Evolutionary conservation across 2,329 filamentous ascomycete species (phyloP).

Genomic region (Fusarium stilboides): DNA sequence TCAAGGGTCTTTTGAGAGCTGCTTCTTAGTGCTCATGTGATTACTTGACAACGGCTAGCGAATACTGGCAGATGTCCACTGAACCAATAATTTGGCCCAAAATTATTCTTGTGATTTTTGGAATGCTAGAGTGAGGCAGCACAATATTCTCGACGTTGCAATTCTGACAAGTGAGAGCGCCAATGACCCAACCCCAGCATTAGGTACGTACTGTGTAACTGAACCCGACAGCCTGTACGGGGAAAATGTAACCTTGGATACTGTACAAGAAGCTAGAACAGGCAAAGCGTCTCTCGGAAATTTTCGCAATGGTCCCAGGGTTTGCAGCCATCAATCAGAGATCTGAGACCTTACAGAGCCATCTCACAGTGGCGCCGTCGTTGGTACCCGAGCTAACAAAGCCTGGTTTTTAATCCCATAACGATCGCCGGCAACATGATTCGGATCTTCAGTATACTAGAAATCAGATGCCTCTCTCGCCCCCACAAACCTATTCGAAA

Average conservation of each 20-base stretch:
- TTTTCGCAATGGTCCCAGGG: slow-evolving; percentile 38
- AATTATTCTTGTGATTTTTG: too few relatives aligned
- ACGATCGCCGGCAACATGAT: neutral
- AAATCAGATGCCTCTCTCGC: neutral
- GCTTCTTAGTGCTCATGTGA: neutral
- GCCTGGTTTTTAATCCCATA: neutral
- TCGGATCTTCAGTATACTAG: neutral
- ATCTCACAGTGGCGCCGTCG: slow-evolving; percentile 32
- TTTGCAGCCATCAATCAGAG: slow-evolving; percentile 18
- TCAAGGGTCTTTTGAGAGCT: slow-evolving; percentile 4
- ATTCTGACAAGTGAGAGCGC: too few relatives aligned
- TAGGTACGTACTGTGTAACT: too few relatives aligned
- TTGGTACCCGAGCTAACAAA: neutral
- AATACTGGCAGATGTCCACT: neutral
- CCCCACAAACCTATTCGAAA: neutral
- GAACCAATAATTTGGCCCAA: neutral
- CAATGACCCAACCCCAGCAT: too few relatives aligned
- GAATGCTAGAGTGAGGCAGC: too few relatives aligned
- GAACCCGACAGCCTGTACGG: too few relatives aligned
- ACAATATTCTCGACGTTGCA: too few relatives aligned
- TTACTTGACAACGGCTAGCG: slow-evolving; percentile 2
- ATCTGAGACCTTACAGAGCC: slow-evolving; percentile 39
- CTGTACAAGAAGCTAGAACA: slow-evolving; percentile 1
- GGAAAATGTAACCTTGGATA: too few relatives aligned
- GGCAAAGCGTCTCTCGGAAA: slow-evolving; percentile 40